These are phyloP conservation scores for Tephrocybe sp. DNA, from an alignment of 768 basidiomycete genomes.

Conservation along the genomic window DNA sequence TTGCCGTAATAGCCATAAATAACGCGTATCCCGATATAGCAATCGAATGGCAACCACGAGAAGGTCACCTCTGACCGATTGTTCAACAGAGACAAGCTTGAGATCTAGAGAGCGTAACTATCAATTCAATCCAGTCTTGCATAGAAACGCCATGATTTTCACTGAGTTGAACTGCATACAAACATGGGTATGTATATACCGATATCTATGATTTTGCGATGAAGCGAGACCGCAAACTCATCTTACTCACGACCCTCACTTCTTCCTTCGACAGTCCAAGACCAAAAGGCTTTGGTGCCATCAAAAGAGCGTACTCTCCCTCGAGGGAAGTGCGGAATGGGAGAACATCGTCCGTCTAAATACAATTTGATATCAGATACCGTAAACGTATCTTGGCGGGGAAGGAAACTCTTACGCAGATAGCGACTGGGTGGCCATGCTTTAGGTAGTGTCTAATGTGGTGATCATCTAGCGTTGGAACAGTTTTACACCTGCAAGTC, in stretches of 20 bases:
- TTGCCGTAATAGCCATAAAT: no score
- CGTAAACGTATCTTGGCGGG: not conserved
- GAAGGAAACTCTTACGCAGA: constrained; percentile 58
- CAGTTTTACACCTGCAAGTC: constrained; percentile 63
- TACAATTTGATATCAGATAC: not conserved
- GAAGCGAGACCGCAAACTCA: constrained; percentile 54
- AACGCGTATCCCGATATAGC: no score
- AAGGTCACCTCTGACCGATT: no score
- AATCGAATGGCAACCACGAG: no score
- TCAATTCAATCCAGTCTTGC: no score
- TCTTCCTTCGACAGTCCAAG: constrained; percentile 64
- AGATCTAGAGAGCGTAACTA: no score
- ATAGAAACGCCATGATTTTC: no score
- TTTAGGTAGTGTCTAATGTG: constrained; percentile 70
- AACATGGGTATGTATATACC: not conserved
- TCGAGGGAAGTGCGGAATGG: constrained; percentile 74
- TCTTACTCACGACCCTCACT: constrained; percentile 54
- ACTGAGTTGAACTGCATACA: not conserved
- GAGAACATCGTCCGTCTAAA: constrained; percentile 79
- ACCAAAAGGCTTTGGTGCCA: constrained; percentile 71
- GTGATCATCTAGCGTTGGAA: constrained; percentile 61
- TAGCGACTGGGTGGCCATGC: constrained; percentile 65
- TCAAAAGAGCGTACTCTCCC: constrained; percentile 77
- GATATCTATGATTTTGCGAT: not conserved
- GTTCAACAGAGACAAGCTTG: no score